Evolutionary conservation across 768 basidiomycete genomes (phyloP).

Genomic region (Pleurotus giganteus): DNA sequence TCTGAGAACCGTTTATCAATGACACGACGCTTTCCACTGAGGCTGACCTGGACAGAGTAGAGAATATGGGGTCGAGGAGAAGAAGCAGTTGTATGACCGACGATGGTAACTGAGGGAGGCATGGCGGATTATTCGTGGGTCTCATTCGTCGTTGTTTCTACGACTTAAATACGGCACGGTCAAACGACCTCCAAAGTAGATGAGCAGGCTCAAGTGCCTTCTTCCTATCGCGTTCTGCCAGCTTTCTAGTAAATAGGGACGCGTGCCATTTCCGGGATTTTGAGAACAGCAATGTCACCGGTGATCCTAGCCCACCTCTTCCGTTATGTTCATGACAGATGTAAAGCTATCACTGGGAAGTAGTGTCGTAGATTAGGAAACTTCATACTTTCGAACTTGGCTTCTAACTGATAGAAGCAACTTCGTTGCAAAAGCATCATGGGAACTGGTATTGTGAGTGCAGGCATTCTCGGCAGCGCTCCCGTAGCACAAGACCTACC

Average conservation of each 20-base stretch:
- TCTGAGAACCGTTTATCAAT: slow-evolving; percentile 43
- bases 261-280: background rate
- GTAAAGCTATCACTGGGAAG: background rate
- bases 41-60: slow-evolving; percentile 37
- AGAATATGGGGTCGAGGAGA: slow-evolving; percentile 44
- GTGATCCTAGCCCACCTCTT: background rate
- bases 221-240: background rate
- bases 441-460: background rate
- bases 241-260: background rate
- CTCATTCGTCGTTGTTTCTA: background rate
- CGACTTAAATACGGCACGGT: background rate
- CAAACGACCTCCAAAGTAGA: background rate
- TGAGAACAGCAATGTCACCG: background rate
- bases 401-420: slow-evolving; percentile 8
- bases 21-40: slow-evolving; percentile 29
- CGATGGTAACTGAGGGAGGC: slow-evolving; percentile 27
- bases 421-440: background rate
- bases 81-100: slow-evolving; percentile 45
- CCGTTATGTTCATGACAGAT: background rate
- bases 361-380: background rate
- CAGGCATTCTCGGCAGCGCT: no score
- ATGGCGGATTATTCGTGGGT: slow-evolving; percentile 11
- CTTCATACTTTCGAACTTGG: background rate
- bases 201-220: background rate
- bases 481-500: background rate